A percentile compares a stretch with the other conserved stretches of the same genome.
These are phyloP conservation scores for Penicillium sp. DNA, from an alignment of 2,329 filamentous ascomycete species.

Conservation along the genomic window DNA sequence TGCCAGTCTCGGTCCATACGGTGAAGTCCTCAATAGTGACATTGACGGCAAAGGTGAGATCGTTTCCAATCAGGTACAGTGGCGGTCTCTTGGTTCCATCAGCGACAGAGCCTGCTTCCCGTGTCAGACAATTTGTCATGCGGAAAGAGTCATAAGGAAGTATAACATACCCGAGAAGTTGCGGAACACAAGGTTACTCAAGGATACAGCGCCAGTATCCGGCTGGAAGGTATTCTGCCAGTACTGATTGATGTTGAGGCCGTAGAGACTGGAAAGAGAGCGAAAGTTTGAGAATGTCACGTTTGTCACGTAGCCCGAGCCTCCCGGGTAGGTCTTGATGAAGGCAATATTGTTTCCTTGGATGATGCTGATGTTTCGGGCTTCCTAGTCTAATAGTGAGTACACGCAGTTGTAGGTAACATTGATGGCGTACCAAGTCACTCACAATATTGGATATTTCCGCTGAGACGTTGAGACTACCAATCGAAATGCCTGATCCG, in stretches of 20 bases:
- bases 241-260: constrained; percentile 30
- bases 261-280: constrained; percentile 28
- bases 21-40: constrained; percentile 38
- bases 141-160: neutral
- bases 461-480: constrained; percentile 36
- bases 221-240: constrained; percentile 30
- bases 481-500: constrained; percentile 42
- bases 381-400: constrained; percentile 21
- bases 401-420: neutral
- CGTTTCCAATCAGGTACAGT: constrained; percentile 36
- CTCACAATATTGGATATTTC: constrained; percentile 35
- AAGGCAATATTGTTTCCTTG: constrained; percentile 44
- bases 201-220: constrained; percentile 26
- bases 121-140: neutral
- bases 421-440: neutral
- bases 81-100: constrained; percentile 33
- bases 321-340: constrained; percentile 45
- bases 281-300: constrained; percentile 36
- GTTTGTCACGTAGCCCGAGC: constrained; percentile 41
- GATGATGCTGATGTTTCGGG: constrained; percentile 40
- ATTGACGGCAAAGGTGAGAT: constrained; percentile 35
- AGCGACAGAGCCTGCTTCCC: constrained; percentile 31
- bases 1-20: constrained; percentile 36
- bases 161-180: constrained; percentile 27
- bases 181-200: constrained; percentile 28